Base-by-base conservation (phyloP, 129 eudicot species). In the Chrysanthemum seticuspe region DNA sequence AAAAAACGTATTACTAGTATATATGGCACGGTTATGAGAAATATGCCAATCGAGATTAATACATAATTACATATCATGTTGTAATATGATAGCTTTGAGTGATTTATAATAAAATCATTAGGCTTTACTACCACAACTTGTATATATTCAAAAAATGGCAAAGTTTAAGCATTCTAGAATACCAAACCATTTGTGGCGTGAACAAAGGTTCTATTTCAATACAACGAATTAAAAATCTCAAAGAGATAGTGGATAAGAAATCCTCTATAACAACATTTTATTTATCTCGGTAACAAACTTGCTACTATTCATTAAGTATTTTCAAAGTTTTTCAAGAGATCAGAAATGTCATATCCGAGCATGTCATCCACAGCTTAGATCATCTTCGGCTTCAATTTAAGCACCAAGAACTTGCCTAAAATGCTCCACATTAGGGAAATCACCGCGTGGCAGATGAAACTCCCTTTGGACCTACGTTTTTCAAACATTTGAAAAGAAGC, bases 261-360 rank as follows among this genome's bases (percentile, higher is more conserved):
- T 59, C 65, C 65, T 23, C 65, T 14, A 59, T 59, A 59, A 31
- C 21, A 23, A 34, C 3, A 10, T 23, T 23, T 23, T 23, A 0
- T 21, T 8, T 3, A 62, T 65, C n/a, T 2, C 14, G 18, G 21
- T 34, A 44, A 66, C 7, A 58, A 4, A 25, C 3, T 3, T 16
- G 65, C 10, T 48, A 52, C 68, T 72, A 83, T 14, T 13, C 31
- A 29, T 27, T 86, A 90, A n/a, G 96, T 87, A 69, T 94, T 94
- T 74, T 84, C 83, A 47, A 94, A 87, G 61, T 79, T 90, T 54
- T 85, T 90, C 72, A 94, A 57, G 9, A 94, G 89, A 23, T 90
- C 85, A 0, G 98, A 97, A 18, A 94, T 87, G 51, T 94, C 98
- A 76, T 87, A 76, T 10, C 92, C 97, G 59, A 94, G 92, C 97